Conservation (phyloP, 352 stramenopile genomes). For the Phytophthora hibernalis region DNA sequence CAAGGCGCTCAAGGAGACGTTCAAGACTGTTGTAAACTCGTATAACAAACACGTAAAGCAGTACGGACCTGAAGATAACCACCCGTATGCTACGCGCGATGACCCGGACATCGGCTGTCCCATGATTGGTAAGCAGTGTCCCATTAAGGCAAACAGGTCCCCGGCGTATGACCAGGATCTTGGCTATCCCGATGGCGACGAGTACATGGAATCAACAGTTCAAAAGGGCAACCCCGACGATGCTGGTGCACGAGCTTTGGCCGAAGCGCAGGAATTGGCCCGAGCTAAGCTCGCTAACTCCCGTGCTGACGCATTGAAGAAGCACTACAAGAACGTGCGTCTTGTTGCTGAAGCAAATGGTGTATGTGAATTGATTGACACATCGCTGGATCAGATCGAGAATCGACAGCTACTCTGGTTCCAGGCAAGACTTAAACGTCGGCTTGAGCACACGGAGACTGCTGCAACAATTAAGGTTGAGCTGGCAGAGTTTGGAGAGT, state of each 20-base stretch:
- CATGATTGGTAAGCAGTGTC: constrained; percentile 92
- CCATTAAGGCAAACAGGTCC: constrained; percentile 84
- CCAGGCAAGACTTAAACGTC: constrained; percentile 76
- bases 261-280: constrained; percentile 70
- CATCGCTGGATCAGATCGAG: constrained; percentile 80
- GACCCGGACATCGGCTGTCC: constrained; percentile 84
- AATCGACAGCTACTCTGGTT: constrained; percentile 78
- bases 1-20: constrained; percentile 92
- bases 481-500: constrained; percentile 77
- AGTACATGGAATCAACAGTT: constrained; percentile 79
- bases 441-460: constrained; percentile 74
- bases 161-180: constrained; percentile 83
- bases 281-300: constrained; percentile 76
- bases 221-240: constrained; percentile 78
- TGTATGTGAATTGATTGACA: constrained; percentile 77
- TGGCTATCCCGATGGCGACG: constrained; percentile 81
- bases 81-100: constrained; percentile 88
- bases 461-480: constrained; percentile 90
- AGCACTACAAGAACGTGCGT: constrained; percentile 89
- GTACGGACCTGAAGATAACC: constrained; percentile 90
- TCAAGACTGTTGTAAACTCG: constrained; percentile 92
- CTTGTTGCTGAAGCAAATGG: constrained; percentile 85
- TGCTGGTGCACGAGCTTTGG: constrained; percentile 66
- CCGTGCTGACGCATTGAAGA: constrained; percentile 80
- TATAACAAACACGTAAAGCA: constrained; percentile 92